These are phyloP conservation scores for Stephania yunnanensis DNA, from an alignment of 164 flowering plant genomes.

Conservation along the genomic window DNA sequence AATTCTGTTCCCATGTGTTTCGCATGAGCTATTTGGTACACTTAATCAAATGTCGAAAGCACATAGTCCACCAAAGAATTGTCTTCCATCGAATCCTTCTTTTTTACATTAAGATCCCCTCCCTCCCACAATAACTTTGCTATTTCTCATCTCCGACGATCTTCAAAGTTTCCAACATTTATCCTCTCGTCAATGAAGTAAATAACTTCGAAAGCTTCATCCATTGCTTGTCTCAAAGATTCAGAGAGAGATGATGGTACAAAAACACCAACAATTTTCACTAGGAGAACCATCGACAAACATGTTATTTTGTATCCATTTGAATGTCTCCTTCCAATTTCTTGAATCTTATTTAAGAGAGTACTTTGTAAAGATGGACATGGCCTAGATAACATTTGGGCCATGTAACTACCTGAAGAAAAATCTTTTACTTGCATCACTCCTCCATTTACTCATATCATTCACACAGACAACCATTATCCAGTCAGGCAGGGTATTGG, in stretches of 20 bases:
- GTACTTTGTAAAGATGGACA: neutral
- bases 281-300: neutral
- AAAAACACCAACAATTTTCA: neutral
- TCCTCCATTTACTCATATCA: too few species aligned
- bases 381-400: neutral
- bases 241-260: neutral
- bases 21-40: too few species aligned
- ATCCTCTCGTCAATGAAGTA: neutral
- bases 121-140: slow-evolving; percentile 2
- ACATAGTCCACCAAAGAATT: neutral
- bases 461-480: too few species aligned
- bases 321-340: neutral
- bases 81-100: neutral
- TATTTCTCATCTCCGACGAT: neutral
- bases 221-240: neutral
- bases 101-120: neutral
- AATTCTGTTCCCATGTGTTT: too few species aligned
- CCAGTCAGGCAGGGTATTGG: too few species aligned
- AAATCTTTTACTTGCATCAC: too few species aligned
- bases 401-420: too few species aligned
- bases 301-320: neutral
- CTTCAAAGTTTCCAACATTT: neutral
- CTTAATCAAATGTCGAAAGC: neutral
- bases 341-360: neutral
- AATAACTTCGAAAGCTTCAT: neutral